These are phyloP conservation scores for Sinapis alba DNA, from an alignment of 441 rosid genomes.

Conservation along the genomic window DNA sequence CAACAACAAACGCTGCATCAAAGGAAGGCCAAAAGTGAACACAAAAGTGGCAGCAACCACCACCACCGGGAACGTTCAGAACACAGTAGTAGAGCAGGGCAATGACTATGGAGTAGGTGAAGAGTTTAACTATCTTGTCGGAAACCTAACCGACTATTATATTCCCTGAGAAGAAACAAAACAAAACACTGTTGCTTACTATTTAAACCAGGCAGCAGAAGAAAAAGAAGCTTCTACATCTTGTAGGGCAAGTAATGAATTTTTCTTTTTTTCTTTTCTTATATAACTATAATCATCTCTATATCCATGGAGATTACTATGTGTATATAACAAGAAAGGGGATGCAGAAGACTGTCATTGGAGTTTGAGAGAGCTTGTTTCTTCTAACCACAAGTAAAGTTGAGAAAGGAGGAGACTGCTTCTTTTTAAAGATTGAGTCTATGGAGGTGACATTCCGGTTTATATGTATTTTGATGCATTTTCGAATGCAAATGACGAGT, in stretches of 20 bases:
- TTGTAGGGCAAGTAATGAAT: constrained; percentile 28
- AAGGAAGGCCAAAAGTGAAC: constrained; percentile 67
- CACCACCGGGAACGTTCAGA: constrained; percentile 45
- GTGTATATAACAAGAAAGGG: constrained; percentile 39
- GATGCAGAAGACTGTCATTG: constrained; percentile 34
- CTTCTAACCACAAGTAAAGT: constrained; percentile 29
- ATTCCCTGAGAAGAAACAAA: constrained; percentile 39
- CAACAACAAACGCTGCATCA: constrained; percentile 65
- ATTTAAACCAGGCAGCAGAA: constrained; percentile 25
- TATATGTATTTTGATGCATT: constrained; percentile 32
- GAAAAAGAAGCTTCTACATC: constrained; percentile 25
- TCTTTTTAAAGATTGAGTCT: constrained; percentile 31
- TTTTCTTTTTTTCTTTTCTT: constrained; percentile 18
- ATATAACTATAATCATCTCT: constrained; percentile 13
- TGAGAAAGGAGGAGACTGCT: constrained; percentile 24
- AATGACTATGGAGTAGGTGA: constrained; percentile 65
- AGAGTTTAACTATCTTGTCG: constrained; percentile 71
- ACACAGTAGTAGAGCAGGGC: constrained; percentile 49
- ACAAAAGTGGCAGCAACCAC: constrained; percentile 43
- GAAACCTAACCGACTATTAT: constrained; percentile 65
- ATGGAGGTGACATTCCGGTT: constrained; percentile 27
- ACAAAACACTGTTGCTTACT: constrained; percentile 29
- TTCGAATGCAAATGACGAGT: neutral
- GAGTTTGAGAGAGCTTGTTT: constrained; percentile 27
- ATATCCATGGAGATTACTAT: constrained; percentile 17